Evolutionary conservation across 164 flowering plant species (phyloP), one percentile per base, ranked within the genome.

Genomic region (Stephania japonica): DNA sequence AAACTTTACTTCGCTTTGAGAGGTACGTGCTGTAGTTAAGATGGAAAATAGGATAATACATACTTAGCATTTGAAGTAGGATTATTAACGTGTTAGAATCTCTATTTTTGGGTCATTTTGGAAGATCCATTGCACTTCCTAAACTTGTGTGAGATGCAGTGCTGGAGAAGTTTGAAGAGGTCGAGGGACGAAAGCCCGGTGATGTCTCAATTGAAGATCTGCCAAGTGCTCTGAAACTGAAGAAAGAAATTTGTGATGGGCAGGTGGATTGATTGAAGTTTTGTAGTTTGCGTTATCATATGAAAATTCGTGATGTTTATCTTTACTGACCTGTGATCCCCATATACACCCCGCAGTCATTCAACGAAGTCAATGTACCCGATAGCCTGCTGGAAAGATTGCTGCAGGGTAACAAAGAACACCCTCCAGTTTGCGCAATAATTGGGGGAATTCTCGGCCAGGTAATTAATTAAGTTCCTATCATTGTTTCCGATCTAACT

Each of bases 401-500:
- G 80, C 73, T 87, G 18, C 74, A 71, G 1, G 85, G 79, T 63
- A 72, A 82, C 38, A 78, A 67, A 67, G 98, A 95, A 83, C 88
- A 90, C 73, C 98, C 99, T 50, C 95, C 97, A 2, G 99, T 91
- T 16, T 95, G 97, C 87, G 97, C 99, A 59, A 81, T 93, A 62
- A 59, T 93, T 63, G 97, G 98, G 53, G 98, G 99, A 42, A 86
- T 91, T 72, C 93, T 95, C 71, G 98, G 98, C 42, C 99, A 95
- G 99, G 99, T 94, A 74, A 10, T 63, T 12, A 53, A 5, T n/a
- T 42, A 14, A 7, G 5, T 24, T 62, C 5, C 7, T 42, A 24
- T 63, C 1, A 4, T 10, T 61, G 42, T 23, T 25, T 24, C 47
- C 32, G 8, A 21, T 38, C 0, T 6, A 25, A 41, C 12, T 7